Evolutionary conservation across 306 rosid species (phyloP), one percentile per base, ranked within the genome.

Genomic region (Carpinus fangiana): DNA sequence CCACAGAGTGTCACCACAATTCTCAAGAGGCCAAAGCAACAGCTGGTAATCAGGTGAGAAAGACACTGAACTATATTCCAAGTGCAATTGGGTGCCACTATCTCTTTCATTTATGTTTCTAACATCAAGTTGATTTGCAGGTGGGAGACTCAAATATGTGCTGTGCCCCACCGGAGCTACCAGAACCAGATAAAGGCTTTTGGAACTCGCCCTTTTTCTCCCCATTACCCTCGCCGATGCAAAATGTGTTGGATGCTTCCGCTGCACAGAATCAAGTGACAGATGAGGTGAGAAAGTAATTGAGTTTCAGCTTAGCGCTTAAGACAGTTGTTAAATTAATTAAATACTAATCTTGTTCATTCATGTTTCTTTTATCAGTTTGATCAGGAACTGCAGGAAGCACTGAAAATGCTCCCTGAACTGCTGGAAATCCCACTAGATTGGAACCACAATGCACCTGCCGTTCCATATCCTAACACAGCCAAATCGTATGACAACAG

Each of bases 391-490:
- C 84, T 51, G 59, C 73, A 36, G 13, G 14, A 31, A 62, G 18
- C 2, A 12, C 2, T 10, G 3, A 17, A 1, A 28, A 12, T 28
- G 20, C 7, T 62, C 46, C 6, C 2, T 28, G n/a, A 1, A 2
- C 9, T 7, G 17, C 80, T 38, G 17, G 20, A 54, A 46, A 78
- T 74, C 78, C 73, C 83, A 31, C 46, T 83, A 43, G 88, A 41
- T 41, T 41, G 12, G 14, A 12, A 48, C 52, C 52, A 4, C 12
- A 65, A 34, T 41, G 6, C 12, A 3, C 45, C 50, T 38, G 50
- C 87, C 28, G 71, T 46, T 61, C 88, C 94, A n/a, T 76, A 89
- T 70, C 85, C 90, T n/a, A 34, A 72, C 18, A 65, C 83, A 54
- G 82, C 66, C 48, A 81, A 79, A 64, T 87, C 82, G 2, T 31